phyloP scores from a whole-genome alignment of 2,329 filamentous ascomycete species.

The Apiospora koreana region DNA sequence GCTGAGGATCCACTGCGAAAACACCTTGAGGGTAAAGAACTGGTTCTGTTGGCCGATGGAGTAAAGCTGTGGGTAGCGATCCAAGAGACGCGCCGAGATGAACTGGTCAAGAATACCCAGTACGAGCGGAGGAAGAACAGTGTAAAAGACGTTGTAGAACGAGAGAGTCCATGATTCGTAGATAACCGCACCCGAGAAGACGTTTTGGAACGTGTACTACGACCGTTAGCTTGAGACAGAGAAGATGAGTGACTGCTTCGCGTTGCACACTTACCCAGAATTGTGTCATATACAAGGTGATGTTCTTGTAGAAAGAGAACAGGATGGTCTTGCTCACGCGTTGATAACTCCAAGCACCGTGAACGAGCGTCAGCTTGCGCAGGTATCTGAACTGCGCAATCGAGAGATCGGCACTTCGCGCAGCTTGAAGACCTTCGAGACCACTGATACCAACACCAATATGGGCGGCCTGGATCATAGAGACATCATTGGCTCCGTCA shows the following conservation, averaged over 20 bases:
- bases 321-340: slow-evolving; percentile 95
- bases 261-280: slow-evolving; percentile 76
- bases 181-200: slow-evolving; percentile 95
- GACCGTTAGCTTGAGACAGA: slow-evolving; percentile 12
- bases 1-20: slow-evolving; percentile 89
- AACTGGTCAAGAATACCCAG: slow-evolving; percentile 98
- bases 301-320: slow-evolving; percentile 99
- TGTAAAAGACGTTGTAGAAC: slow-evolving; percentile 99
- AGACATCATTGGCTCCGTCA: slow-evolving; percentile 98
- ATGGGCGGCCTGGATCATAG: slow-evolving; percentile 98
- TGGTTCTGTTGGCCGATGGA: slow-evolving; percentile 87
- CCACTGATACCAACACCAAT: slow-evolving; percentile 98
- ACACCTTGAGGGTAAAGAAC: slow-evolving; percentile 92
- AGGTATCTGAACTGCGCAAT: slow-evolving; percentile 96
- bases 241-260: neutral
- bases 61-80: slow-evolving; percentile 96
- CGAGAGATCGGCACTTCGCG: slow-evolving; percentile 90
- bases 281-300: slow-evolving; percentile 97
- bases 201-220: slow-evolving; percentile 95
- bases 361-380: slow-evolving; percentile 89
- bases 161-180: slow-evolving; percentile 99
- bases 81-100: slow-evolving; percentile 88
- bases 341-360: slow-evolving; percentile 97
- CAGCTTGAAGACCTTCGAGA: slow-evolving; percentile 94
- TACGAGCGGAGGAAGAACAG: slow-evolving; percentile 86